Evolutionary conservation across 1,284 basidiomycete genomes (phyloP), one percentile per base, ranked within the genome.

Genomic region (Fomitopsis schrenkii): DNA sequence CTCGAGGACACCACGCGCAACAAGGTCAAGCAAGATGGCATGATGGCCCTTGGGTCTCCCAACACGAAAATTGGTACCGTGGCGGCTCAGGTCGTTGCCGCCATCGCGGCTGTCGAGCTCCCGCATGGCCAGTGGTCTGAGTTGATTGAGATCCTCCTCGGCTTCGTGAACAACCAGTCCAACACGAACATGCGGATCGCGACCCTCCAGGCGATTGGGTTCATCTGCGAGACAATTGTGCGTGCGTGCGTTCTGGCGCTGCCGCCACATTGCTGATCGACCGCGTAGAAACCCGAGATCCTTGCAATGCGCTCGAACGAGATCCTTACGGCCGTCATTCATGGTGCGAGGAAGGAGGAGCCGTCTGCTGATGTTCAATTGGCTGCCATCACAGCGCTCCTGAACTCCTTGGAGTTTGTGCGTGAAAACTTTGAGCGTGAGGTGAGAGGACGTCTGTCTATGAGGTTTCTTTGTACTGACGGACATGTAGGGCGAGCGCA

Each of bases 371-470:
- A 98, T 2, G 97, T 99, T 19, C 97, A 98, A 71, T 80, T 93
- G n/a, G 94, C 97, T 46, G 97, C 97, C 9, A 90, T 98, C 68
- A 88, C 92, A 72, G 95, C 97, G 0, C 80, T 99, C 35, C 92
- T 86, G 79, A 98, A 99, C 80, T 98, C 97, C 33, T 86, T 99
- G 59, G 96, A 98, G 75, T 99, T 99, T 72, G 94, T 99, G 58
- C 87, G 94, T 62, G 94, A 96, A 71, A 99, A 99, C 79, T 98
- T 99, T 77, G 95, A 98, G 68, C 88, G 95, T 62, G 95, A 98
- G 82, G 95, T 95, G 67, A 61, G 84, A 42, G 48, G 41, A 30
- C 55, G 55, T 44, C 22, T 57, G 46, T 64, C 30, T 61, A 45
- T 57, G 59, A 59, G 65, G 52, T 65, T 30, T 40, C 19, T 22